Evolutionary conservation across 345 rosid species (phyloP).

Genomic region (Theobroma cacao): DNA sequence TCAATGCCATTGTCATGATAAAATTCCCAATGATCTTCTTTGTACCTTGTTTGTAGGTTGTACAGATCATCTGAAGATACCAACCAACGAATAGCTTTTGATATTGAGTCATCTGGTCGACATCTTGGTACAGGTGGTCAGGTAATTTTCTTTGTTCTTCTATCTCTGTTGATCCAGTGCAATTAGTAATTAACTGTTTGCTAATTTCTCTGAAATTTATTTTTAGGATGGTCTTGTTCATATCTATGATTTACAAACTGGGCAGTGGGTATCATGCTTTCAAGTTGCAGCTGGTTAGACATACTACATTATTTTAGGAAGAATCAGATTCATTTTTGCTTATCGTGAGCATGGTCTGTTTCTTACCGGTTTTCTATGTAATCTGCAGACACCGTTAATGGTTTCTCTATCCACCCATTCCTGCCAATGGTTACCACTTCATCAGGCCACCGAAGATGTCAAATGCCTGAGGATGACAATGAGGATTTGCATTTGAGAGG

Average conservation of each 20-base stretch:
- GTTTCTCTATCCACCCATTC: slow-evolving; percentile 84
- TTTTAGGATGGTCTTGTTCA: slow-evolving; percentile 90
- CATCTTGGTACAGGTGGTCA: slow-evolving; percentile 95
- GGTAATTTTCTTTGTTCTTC: slow-evolving; percentile 40
- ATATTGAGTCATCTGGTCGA: slow-evolving; percentile 73
- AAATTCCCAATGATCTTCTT: neutral
- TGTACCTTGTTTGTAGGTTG: slow-evolving; percentile 41
- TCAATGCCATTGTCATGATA: neutral
- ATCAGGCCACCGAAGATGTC: slow-evolving; percentile 86
- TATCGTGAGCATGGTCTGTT: neutral
- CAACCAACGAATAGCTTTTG: slow-evolving; percentile 89
- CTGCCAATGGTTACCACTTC: slow-evolving; percentile 93
- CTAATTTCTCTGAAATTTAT: neutral
- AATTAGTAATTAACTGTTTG: neutral
- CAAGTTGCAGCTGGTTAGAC: slow-evolving; percentile 83
- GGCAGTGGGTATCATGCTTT: slow-evolving; percentile 83
- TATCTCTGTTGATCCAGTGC: neutral
- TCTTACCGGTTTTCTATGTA: slow-evolving; percentile 11
- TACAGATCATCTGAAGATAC: slow-evolving; percentile 83
- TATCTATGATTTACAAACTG: slow-evolving; percentile 84
- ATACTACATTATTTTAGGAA: neutral
- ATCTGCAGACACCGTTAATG: slow-evolving; percentile 74
- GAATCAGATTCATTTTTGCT: neutral
- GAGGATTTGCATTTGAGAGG: slow-evolving; percentile 46
- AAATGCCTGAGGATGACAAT: slow-evolving; percentile 48